Base-by-base conservation (phyloP, 2,329 filamentous ascomycete genomes). In the Beauveria asiatica region DNA sequence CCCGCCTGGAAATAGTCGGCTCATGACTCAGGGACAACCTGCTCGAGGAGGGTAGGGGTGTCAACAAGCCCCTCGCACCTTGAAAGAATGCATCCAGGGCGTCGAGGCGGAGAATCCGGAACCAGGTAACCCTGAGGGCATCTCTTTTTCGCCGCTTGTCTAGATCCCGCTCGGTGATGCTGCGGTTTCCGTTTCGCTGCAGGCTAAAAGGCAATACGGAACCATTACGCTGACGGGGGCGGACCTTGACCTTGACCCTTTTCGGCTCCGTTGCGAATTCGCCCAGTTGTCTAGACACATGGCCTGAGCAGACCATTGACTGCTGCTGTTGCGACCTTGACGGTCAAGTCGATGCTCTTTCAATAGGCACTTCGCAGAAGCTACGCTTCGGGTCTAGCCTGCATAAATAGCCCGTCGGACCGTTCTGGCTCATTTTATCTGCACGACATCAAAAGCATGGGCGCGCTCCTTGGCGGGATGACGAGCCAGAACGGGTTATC, bases 141-240 rank as follows among this genome's bases (percentile, higher is more conserved):
- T 44, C n/a, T 23, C 21, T 42, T 51, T 51, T 46, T 37, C 17
- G 44, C 39, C 13, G 25, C 37, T 45, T 59, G n/a, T 25, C 37
- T 53, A 42, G 57, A 45, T 59, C 48, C 57, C 49, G 48, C 21
- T 59, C 37, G 39, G 49, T 44, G 57, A 53, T 53, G 16, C 39
- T 59, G 39, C 49, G 57, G 48, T 59, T 37, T 49, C 41, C 48
- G 48, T 52, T 52, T 45, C 33, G 25, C 13, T 27, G n/a, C 11
- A 50, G 53, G 57, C 57, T 59, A 41, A 59, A 46, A 46, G 19
- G n/a, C 41, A 46, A 19, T 23, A 41, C 25, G 25, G 48, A 16
- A 13, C 25, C 57, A 46, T 53, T 25, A 2, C 27, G 56, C 41
- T 52, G 39, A 59, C 41, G 13, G 49, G 13, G 49, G 45, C 25